Conservation (phyloP, 2,329 filamentous ascomycete species). For the Dothidotthia symphoricarpi region DNA sequence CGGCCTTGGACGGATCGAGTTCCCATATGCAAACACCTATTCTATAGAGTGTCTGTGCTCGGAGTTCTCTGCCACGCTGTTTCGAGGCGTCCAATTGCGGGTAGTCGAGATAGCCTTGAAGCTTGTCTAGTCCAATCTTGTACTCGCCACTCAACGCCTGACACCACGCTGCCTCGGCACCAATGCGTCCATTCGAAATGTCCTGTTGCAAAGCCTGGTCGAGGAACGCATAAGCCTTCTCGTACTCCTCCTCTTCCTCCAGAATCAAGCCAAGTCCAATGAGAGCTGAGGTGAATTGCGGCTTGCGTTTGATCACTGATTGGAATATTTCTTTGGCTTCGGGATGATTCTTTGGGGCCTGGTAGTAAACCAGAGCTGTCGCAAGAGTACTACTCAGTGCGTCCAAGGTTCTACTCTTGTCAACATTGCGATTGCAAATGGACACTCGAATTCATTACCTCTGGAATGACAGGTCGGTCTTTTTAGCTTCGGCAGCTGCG, state of each 20-base stretch:
- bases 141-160: constrained; percentile 80
- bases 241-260: constrained; percentile 88
- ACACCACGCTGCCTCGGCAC: constrained; percentile 88
- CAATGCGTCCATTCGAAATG: constrained; percentile 70
- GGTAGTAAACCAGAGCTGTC: constrained; percentile 86
- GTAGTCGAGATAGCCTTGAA: constrained; percentile 65
- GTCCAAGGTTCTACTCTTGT: constrained; percentile 56
- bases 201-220: constrained; percentile 73
- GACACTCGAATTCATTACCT: constrained; percentile 7
- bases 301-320: constrained; percentile 71
- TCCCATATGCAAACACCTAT: constrained; percentile 88
- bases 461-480: constrained; percentile 66
- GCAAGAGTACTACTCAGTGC: constrained; percentile 74
- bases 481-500: constrained; percentile 59
- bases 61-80: constrained; percentile 64
- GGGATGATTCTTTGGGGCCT: constrained; percentile 82
- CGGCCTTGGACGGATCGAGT: constrained; percentile 67
- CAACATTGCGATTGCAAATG: neutral
- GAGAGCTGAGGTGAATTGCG: constrained; percentile 73
- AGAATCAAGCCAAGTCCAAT: constrained; percentile 89
- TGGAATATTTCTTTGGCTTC: constrained; percentile 89
- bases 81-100: constrained; percentile 61
- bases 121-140: constrained; percentile 62
- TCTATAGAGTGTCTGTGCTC: constrained; percentile 82
- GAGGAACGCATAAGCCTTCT: constrained; percentile 77